Conservation (phyloP, 176 grass and related monocot genomes). For the Otatea glauca region DNA sequence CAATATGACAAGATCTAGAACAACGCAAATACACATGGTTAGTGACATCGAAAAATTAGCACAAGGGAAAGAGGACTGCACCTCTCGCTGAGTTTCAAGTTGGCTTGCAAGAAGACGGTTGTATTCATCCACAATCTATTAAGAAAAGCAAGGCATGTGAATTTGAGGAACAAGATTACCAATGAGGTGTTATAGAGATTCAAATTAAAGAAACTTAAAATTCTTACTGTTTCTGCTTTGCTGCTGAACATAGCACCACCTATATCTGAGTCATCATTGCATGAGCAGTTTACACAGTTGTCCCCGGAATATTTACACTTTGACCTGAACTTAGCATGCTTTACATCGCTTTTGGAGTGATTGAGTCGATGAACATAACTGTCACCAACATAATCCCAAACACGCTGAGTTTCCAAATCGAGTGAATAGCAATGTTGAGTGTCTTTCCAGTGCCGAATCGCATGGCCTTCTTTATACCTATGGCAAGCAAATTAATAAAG, state of each 20-base stretch:
- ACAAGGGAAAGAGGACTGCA: constrained; percentile 36
- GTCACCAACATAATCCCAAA: constrained; percentile 98
- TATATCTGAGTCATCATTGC: constrained; percentile 67
- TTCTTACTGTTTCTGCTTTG: constrained; percentile 73
- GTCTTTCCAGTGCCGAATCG: constrained; percentile 90
- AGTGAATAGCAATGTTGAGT: constrained; percentile 96
- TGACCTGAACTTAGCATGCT: constrained; percentile 63
- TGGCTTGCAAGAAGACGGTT: constrained; percentile 81
- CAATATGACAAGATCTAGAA: not conserved
- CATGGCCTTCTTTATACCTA: constrained; percentile 97
- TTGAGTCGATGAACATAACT: constrained; percentile 92
- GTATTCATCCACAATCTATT: constrained; percentile 95
- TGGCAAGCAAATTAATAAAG: not conserved
- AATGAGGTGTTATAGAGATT: constrained; percentile 12
- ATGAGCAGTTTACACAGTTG: constrained; percentile 47
- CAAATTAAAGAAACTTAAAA: constrained; percentile 34
- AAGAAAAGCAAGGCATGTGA: constrained; percentile 15
- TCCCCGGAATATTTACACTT: constrained; percentile 64
- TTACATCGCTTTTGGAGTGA: constrained; percentile 82
- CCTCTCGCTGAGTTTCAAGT: constrained; percentile 90
- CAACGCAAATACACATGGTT: not conserved
- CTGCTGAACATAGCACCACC: constrained; percentile 75
- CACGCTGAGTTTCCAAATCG: constrained; percentile 83
- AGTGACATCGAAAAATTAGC: constrained; percentile 6
- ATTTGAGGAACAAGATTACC: constrained; percentile 32